Evolutionary conservation across 805 yeast species (phyloP).

Genomic region (Metschnikowia cerradonensis): DNA sequence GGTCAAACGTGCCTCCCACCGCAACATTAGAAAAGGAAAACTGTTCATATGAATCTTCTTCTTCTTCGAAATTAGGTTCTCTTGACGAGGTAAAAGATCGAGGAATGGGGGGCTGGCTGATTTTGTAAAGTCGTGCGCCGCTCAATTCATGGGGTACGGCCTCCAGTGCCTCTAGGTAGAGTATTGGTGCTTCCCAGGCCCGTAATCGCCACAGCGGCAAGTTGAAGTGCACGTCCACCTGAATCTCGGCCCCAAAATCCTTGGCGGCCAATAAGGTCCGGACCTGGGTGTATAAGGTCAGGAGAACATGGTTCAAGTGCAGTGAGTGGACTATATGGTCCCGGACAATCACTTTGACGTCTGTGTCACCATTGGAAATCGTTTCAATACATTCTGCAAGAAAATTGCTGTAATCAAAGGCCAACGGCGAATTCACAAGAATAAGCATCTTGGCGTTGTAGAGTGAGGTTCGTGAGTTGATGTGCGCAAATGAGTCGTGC

Average conservation of each 20-base stretch:
- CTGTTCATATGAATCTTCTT: background rate
- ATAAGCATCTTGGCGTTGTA: background rate
- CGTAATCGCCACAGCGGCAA: background rate
- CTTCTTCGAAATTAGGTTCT: background rate
- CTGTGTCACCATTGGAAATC: background rate
- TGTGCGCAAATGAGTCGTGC: background rate
- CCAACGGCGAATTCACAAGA: slow-evolving; percentile 1
- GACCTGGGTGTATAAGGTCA: slow-evolving; percentile 25
- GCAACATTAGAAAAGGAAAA: slow-evolving; percentile 34
- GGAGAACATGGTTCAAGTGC: slow-evolving; percentile 26
- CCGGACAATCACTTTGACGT: slow-evolving; percentile 25
- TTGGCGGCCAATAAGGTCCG: background rate
- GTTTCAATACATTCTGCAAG: slow-evolving; percentile 7
- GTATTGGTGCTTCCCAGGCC: background rate
- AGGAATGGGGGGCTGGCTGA: background rate
- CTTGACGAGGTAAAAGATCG: too few relatives aligned
- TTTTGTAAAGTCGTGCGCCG: background rate
- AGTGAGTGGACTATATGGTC: slow-evolving; percentile 18
- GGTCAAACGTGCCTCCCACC: slow-evolving; percentile 97
- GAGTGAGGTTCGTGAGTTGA: background rate
- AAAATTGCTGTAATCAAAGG: slow-evolving; percentile 10
- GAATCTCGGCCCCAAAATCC: background rate
- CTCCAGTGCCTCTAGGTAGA: slow-evolving; percentile 1
- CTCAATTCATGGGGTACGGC: background rate
- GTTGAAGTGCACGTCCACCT: background rate